Base-by-base conservation (phyloP, 2,329 filamentous ascomycete genomes). In the Orbilia oligospora region DNA sequence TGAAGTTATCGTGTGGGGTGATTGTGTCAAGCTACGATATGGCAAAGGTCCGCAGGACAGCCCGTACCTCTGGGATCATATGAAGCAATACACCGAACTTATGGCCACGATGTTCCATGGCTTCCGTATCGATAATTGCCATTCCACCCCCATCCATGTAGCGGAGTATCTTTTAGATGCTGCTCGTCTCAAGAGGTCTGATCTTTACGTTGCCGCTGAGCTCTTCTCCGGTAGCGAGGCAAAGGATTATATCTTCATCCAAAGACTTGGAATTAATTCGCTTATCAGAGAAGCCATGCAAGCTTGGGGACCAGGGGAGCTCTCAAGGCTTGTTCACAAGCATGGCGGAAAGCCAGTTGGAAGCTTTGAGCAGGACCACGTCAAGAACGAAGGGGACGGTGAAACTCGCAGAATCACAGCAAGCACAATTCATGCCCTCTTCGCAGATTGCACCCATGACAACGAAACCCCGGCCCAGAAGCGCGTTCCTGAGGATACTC, bases 361-460 rank as follows among this genome's bases (percentile, higher is more conserved):
- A 73, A 98, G 95, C 84, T 98, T 99, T 82, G 94, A 98, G 83
- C 88, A 97, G n/a, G 93, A 97, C 82, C 92, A 97, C 80, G 89
- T 94, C 12, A 90, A 91, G 8, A 90, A 89, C 79, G 88, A 72
- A 81, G 84, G 76, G 81, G 84, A 36, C 86, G 91, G 95, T 82
- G 89, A 92, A 18, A 88, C 97, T 81, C 92, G 91, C 80, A 91
- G 88, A 79, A 94, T 99, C 84, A 93, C 93, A 81, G 91, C 92
- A n/a, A 92, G 90, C 2, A 93, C 94, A 3, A 92, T 98, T 0
- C 94, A 97, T 81, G 96, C 95, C 0, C 87, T 99, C 0, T 97
- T 99, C 85, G 98, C 98, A 94, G 97, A 99, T 84, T 99, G 97
- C 85, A 99, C 97, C 0, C 96, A 99, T 84, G 96, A 99, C 85